Percentiles rank a stretch among this genome's conserved stretches.
Conservation (phyloP, 1,139 yeast species). For the Meyerozyma smithsonii region DNA sequence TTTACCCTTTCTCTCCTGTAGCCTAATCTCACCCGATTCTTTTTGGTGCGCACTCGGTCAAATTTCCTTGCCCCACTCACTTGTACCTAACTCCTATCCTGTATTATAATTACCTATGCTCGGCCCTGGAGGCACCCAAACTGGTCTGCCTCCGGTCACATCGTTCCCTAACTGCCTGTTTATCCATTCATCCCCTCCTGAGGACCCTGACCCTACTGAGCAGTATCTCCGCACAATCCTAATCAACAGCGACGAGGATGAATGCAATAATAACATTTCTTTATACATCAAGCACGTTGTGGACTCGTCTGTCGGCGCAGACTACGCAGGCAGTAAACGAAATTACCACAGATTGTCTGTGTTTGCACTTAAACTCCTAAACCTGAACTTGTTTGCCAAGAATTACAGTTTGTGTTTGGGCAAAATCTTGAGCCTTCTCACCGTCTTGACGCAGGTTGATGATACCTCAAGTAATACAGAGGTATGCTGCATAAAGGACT, state of each 20-base stretch:
- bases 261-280: conserved; percentile 38
- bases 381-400: conserved; percentile 37
- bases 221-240: conserved; percentile 11
- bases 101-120: background rate
- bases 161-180: background rate
- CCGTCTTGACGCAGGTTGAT: conserved; percentile 22
- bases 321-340: conserved; percentile 9
- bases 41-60: background rate
- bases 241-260: conserved; percentile 37
- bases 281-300: conserved; percentile 30
- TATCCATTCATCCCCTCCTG: background rate
- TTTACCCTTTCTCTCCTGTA: background rate
- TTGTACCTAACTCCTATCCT: background rate
- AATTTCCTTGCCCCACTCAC: background rate
- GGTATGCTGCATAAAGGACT: conserved; percentile 28
- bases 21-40: background rate
- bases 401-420: conserved; percentile 37
- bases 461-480: conserved; percentile 13
- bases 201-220: conserved; percentile 4
- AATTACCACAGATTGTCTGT: conserved; percentile 31
- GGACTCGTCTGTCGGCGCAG: conserved; percentile 22
- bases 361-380: conserved; percentile 32
- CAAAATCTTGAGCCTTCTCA: conserved; percentile 33
- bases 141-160: conserved; percentile 1
- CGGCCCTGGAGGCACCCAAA: background rate